phyloP scores from a whole-genome alignment of 2,329 filamentous ascomycete species.

The Cladophialophora chaetospira region DNA sequence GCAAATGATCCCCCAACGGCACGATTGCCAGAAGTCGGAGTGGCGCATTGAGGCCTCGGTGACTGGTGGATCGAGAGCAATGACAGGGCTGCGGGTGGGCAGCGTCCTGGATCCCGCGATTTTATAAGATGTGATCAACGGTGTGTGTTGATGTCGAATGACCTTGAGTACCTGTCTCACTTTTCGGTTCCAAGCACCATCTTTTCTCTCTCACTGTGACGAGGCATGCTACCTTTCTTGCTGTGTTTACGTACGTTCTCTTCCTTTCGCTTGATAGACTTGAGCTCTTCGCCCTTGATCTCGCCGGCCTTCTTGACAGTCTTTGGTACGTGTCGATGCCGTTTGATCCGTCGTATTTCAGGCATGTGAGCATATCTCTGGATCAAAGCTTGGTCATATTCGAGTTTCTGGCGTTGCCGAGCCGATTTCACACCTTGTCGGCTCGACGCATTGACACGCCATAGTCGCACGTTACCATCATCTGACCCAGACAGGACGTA shows the following conservation, averaged over 20 bases:
- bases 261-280: conserved; percentile 82
- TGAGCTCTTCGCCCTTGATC: conserved; percentile 89
- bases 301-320: conserved; percentile 93
- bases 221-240: conserved; percentile 74
- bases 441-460: conserved; percentile 83
- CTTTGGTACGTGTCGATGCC: conserved; percentile 89
- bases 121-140: too few relatives aligned
- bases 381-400: conserved; percentile 86
- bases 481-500: conserved; percentile 90
- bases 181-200: conserved; percentile 74
- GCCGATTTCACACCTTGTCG: conserved; percentile 83
- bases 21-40: too few relatives aligned
- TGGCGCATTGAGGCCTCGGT: too few relatives aligned
- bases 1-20: too few relatives aligned
- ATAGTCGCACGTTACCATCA: conserved; percentile 87
- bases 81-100: too few relatives aligned
- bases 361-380: conserved; percentile 93
- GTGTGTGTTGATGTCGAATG: not conserved
- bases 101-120: not conserved
- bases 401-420: conserved; percentile 80
- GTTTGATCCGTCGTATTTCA: conserved; percentile 84
- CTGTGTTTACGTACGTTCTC: conserved; percentile 94
- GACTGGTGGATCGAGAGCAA: too few relatives aligned
- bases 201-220: conserved; percentile 85
- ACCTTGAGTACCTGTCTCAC: conserved; percentile 39